phyloP scores from a whole-genome alignment of 2,329 filamentous ascomycete genomes.

The Onygena corvina region DNA sequence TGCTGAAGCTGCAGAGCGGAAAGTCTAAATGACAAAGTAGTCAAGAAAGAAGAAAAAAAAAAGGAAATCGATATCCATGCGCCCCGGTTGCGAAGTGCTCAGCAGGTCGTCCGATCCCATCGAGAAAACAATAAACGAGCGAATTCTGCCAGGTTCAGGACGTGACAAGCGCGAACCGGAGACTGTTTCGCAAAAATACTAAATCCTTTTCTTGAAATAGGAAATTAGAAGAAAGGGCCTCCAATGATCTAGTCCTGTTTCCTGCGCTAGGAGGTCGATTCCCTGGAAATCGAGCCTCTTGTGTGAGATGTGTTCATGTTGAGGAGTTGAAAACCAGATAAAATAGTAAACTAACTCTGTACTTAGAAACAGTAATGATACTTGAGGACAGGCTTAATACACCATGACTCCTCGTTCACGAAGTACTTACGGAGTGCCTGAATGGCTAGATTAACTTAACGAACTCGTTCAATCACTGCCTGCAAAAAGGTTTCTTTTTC shows the following conservation, averaged over 20 bases:
- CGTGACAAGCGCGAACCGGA: slow-evolving; percentile 6
- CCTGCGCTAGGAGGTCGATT: neutral
- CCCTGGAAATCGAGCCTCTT: neutral
- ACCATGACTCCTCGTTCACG: too few relatives aligned
- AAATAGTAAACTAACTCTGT: too few relatives aligned
- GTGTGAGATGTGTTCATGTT: neutral
- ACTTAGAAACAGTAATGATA: too few relatives aligned
- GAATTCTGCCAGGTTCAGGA: neutral
- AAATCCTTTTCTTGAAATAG: too few relatives aligned
- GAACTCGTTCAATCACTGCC: too few relatives aligned
- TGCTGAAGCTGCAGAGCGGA: neutral
- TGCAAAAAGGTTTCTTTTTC: slow-evolving; percentile 1
- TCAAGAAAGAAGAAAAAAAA: neutral
- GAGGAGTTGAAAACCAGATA: slow-evolving; percentile 3
- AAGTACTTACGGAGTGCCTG: too few relatives aligned
- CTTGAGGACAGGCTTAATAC: too few relatives aligned
- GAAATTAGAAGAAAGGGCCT: too few relatives aligned
- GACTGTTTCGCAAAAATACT: neutral
- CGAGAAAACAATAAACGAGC: neutral
- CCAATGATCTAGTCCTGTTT: neutral
- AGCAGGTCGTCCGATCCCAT: neutral
- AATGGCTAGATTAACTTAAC: too few relatives aligned
- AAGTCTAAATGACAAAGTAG: neutral
- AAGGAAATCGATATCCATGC: slow-evolving; percentile 6
- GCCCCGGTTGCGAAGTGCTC: neutral